Evolutionary conservation across 1,284 basidiomycete species (phyloP).

Genomic region (Crepidotus sp.): DNA sequence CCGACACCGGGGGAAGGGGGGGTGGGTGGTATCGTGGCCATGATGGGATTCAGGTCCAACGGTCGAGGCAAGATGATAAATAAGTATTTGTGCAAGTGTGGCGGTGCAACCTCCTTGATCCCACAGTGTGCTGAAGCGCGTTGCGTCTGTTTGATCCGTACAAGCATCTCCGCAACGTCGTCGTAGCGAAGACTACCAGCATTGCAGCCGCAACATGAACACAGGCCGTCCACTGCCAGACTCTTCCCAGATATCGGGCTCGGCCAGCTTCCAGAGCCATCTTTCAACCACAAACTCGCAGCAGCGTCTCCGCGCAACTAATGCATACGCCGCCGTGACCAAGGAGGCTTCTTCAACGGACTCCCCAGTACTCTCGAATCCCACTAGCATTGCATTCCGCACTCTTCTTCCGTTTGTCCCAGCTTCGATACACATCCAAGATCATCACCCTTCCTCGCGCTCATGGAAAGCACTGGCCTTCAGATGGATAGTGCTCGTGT

Average conservation of each 20-base stretch:
- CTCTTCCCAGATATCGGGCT: slow-evolving; percentile 20
- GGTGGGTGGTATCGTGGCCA: slow-evolving; percentile 1
- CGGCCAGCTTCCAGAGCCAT: slow-evolving; percentile 38
- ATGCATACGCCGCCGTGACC: slow-evolving; percentile 15
- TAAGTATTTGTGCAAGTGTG: too few species aligned
- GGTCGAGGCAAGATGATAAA: neutral
- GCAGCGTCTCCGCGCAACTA: slow-evolving; percentile 31
- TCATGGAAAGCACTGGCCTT: slow-evolving; percentile 24
- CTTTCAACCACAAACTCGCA: slow-evolving; percentile 35
- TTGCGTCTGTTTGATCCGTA: too few species aligned
- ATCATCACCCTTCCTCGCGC: slow-evolving; percentile 16
- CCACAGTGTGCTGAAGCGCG: too few species aligned
- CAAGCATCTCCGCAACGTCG: too few species aligned
- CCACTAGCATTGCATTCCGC: slow-evolving; percentile 2
- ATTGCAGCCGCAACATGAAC: neutral
- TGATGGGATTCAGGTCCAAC: too few species aligned
- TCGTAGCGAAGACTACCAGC: too few species aligned
- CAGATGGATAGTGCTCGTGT: slow-evolving; percentile 30
- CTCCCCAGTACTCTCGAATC: slow-evolving; percentile 9
- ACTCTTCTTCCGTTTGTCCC: slow-evolving; percentile 19
- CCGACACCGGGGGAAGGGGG: slow-evolving; percentile 34
- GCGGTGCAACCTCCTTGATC: too few species aligned
- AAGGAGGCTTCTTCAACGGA: slow-evolving; percentile 14
- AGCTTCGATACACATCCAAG: slow-evolving; percentile 16
- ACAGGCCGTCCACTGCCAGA: neutral